phyloP scores from a whole-genome alignment of 2,329 filamentous ascomycete species.

The Colletotrichum salicis region DNA sequence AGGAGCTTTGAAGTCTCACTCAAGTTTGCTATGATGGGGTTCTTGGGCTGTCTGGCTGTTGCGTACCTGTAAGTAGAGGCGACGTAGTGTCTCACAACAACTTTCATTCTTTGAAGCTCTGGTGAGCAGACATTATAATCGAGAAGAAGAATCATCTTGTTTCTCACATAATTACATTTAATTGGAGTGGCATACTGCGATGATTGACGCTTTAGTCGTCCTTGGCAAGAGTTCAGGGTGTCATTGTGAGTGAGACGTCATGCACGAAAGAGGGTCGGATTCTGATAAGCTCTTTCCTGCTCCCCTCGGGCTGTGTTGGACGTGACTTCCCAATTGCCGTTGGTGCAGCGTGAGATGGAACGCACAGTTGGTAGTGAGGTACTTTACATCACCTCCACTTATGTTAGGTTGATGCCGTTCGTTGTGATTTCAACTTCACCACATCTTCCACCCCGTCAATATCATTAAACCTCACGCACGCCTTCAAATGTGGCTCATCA shows the following conservation, averaged over 20 bases:
- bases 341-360: too few relatives aligned
- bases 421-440: too few relatives aligned
- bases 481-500: slow-evolving; percentile 1
- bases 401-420: too few relatives aligned
- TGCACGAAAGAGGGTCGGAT: too few relatives aligned
- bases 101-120: slow-evolving; percentile 7
- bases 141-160: neutral
- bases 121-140: slow-evolving; percentile 2
- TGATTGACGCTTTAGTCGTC: neutral
- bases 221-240: too few relatives aligned
- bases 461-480: neutral
- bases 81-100: neutral
- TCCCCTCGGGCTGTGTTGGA: too few relatives aligned
- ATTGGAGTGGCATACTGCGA: neutral
- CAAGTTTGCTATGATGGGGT: slow-evolving; percentile 37
- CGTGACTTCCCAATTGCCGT: too few relatives aligned
- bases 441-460: too few relatives aligned
- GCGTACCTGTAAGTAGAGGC: slow-evolving; percentile 20
- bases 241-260: too few relatives aligned
- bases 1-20: slow-evolving; percentile 36
- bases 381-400: too few relatives aligned
- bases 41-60: slow-evolving; percentile 33
- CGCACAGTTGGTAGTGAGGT: too few relatives aligned
- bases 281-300: too few relatives aligned
- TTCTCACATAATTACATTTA: slow-evolving; percentile 41